A percentile compares a stretch with the other conserved stretches of the same genome.
phyloP scores from a whole-genome alignment of 345 rosid species.

The Tarenaya hassleriana region DNA sequence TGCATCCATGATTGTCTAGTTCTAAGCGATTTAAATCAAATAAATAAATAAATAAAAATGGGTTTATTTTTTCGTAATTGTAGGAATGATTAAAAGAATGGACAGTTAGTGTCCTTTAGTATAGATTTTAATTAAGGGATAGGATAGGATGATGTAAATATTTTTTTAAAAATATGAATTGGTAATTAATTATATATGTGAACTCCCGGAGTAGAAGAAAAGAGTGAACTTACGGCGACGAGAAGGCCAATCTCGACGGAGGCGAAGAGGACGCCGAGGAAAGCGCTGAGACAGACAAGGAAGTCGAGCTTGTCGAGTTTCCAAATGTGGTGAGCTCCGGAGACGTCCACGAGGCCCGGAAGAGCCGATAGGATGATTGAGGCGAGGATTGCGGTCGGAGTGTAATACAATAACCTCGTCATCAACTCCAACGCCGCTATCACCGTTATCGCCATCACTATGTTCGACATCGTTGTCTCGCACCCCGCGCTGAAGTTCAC shows the following conservation, averaged over 20 bases:
- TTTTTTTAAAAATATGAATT: too few relatives aligned
- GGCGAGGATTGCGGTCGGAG: slow-evolving; percentile 74
- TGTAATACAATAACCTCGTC: slow-evolving; percentile 62
- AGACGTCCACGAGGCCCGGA: slow-evolving; percentile 66
- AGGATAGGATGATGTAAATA: too few relatives aligned
- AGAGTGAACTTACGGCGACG: slow-evolving; percentile 45
- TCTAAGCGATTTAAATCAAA: too few relatives aligned
- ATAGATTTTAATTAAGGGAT: too few relatives aligned
- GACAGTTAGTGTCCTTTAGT: too few relatives aligned
- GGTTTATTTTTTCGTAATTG: too few relatives aligned
- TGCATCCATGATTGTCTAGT: too few relatives aligned
- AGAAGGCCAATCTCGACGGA: slow-evolving; percentile 78
- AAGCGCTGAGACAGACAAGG: slow-evolving; percentile 60
- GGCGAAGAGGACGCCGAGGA: slow-evolving; percentile 65
- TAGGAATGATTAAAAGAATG: too few relatives aligned
- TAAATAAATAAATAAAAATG: too few relatives aligned
- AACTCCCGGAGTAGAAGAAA: not conserved
- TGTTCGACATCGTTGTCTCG: slow-evolving; percentile 53
- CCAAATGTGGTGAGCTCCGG: slow-evolving; percentile 49
- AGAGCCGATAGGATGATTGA: slow-evolving; percentile 80
- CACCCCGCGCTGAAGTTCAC: slow-evolving; percentile 83
- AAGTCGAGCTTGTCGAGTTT: slow-evolving; percentile 78
- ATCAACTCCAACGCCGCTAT: slow-evolving; percentile 45
- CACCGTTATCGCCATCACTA: slow-evolving; percentile 76
- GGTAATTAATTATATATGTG: too few relatives aligned